Conservation (phyloP, 169 alveolate species). For the Cryptosporidium meleagridis region DNA sequence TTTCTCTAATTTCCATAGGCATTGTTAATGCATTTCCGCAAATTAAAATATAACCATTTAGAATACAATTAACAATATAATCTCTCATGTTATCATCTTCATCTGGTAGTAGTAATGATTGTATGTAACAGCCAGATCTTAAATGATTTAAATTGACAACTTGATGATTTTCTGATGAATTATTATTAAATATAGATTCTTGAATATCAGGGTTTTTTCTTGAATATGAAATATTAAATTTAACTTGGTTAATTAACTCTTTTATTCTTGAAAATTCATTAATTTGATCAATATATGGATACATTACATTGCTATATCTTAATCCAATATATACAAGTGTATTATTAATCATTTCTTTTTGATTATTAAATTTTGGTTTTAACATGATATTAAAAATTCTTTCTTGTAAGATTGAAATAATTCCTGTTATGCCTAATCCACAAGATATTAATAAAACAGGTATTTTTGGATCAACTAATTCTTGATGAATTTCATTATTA, state of each 20-base stretch:
- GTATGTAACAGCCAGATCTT: slow-evolving; percentile 49
- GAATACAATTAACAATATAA: slow-evolving; percentile 9
- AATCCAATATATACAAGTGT: slow-evolving; percentile 42
- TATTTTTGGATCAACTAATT: slow-evolving; percentile 31
- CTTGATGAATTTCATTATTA: not conserved
- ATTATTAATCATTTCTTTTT: not conserved
- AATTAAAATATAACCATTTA: slow-evolving; percentile 31
- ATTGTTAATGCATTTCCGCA: slow-evolving; percentile 73
- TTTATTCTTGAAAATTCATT: slow-evolving; percentile 3
- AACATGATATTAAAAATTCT: slow-evolving; percentile 20
- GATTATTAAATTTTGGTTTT: not conserved
- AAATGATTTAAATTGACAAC: slow-evolving; percentile 13
- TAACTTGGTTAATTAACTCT: not conserved
- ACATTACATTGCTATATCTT: slow-evolving; percentile 47
- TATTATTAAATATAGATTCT: slow-evolving; percentile 31
- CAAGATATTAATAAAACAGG: slow-evolving; percentile 45
- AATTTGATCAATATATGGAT: slow-evolving; percentile 51
- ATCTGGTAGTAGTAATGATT: slow-evolving; percentile 22
- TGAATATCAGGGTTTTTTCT: slow-evolving; percentile 30
- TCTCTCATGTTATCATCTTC: slow-evolving; percentile 11
- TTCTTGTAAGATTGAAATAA: slow-evolving; percentile 63
- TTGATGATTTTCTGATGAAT: not conserved
- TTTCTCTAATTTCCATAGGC: slow-evolving; percentile 70
- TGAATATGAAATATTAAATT: slow-evolving; percentile 54
- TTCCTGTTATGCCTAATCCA: slow-evolving; percentile 69